Evolutionary conservation across 225 moss, liverwort and hornwort genomes (phyloP), one percentile per base, ranked within the genome.

Genomic region (Pleurozium schreberi): DNA sequence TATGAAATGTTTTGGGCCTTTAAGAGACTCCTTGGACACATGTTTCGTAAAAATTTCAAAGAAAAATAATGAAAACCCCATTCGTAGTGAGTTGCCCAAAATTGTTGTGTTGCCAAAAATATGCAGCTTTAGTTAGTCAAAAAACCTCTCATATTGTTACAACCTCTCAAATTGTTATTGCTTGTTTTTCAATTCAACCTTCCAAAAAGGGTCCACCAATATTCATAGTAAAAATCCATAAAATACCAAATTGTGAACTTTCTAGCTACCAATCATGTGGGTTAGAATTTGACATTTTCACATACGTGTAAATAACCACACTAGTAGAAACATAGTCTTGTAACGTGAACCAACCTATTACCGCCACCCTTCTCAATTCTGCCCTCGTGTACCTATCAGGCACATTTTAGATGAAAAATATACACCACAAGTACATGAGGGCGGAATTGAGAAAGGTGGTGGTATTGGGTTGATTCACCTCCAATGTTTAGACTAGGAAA

Each of bases 371-470:
- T 67, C 6, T 38, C 67, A 67, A 67, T 21, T 38, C 2, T 6
- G 11, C 38, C 38, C 6, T 67, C 21, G 6, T 20, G 3, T 20
- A 11, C 0, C 7, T 10, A 21, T 1, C 0, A 1, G 21, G 3
- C 0, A 67, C 38, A 21, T 38, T 67, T 21, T 0, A 12, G 6
- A 22, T 21, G 7, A 2, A 4, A n/a, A 22, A 68, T 68, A 7
- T n/a, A 22, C n/a, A 21, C 38, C 22, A n/a, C 12, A 68, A 0
- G 4, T 38, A n/a, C 21, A 38, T 11, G 11, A 12, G 11, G 2
- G 0, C 3, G 2, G 3, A 38, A 38, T 38, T 38, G 67, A 67
- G 38, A 67, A 38, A 3, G 1, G 2, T 12, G 22, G 68, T 68
- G 21, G 21, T 67, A 67, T 6, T 61, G 21, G 21, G 16, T 21